These are phyloP conservation scores for Fraxinus pennsylvanica DNA, from an alignment of 257 asterid species.

Conservation along the genomic window DNA sequence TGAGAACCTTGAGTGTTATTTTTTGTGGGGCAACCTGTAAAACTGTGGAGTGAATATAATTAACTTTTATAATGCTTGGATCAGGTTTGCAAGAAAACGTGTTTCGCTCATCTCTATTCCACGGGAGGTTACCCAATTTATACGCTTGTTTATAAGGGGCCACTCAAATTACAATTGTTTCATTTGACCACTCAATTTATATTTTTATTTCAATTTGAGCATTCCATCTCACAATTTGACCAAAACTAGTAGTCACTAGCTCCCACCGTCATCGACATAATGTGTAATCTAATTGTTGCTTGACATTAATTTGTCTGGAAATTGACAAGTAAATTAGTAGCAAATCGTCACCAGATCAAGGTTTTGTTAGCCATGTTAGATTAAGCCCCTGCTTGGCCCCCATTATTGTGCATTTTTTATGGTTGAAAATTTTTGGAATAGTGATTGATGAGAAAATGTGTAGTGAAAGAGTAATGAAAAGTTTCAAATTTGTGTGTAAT, in stretches of 20 bases:
- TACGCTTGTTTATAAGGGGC: not conserved
- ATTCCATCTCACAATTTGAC: too few relatives aligned
- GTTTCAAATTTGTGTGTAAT: too few relatives aligned
- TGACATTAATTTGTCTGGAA: not conserved
- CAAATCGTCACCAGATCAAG: too few relatives aligned
- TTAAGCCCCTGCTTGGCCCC: too few relatives aligned
- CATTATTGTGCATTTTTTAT: too few relatives aligned
- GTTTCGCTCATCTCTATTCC: not conserved
- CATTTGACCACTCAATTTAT: not conserved
- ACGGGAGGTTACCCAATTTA: not conserved
- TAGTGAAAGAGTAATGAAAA: too few relatives aligned
- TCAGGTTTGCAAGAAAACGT: not conserved
- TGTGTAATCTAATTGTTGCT: not conserved
- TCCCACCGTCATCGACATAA: not conserved
- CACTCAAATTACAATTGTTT: not conserved
- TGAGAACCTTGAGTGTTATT: too few relatives aligned
- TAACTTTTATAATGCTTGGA: not conserved
- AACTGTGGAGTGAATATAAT: too few relatives aligned
- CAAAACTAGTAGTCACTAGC: not conserved
- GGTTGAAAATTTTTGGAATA: too few relatives aligned
- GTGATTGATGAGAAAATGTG: too few relatives aligned
- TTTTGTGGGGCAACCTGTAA: too few relatives aligned
- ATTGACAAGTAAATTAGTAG: not conserved
- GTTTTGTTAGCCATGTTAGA: not conserved
- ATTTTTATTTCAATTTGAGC: not conserved